These are phyloP conservation scores for Sphaerulina vaccinii DNA, from an alignment of 2,329 filamentous ascomycete species.

Conservation along the genomic window DNA sequence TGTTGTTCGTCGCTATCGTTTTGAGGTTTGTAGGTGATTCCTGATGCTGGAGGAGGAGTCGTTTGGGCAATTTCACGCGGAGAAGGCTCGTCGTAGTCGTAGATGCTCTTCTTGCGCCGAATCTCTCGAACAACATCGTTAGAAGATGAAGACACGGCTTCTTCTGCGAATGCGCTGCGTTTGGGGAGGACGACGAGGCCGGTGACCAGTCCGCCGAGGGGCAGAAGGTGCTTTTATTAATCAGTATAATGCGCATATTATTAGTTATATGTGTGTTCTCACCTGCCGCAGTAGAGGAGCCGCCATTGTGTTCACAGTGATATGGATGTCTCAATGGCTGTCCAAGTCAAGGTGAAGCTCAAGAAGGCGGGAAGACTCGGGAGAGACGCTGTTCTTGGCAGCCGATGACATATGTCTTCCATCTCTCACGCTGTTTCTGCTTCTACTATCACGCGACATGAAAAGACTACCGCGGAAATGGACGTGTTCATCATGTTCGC, in stretches of 20 bases:
- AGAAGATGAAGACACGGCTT: no score
- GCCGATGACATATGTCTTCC: no score
- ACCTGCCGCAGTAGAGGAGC: constrained; percentile 55
- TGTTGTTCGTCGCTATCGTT: constrained; percentile 21
- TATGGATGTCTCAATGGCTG: constrained; percentile 20
- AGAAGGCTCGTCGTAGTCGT: constrained; percentile 57
- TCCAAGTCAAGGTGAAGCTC: no score
- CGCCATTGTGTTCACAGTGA: constrained; percentile 46
- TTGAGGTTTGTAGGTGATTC: constrained; percentile 36
- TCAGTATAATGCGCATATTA: no score
- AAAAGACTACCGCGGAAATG: constrained; percentile 49
- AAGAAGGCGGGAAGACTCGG: background rate
- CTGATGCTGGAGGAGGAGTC: constrained; percentile 39
- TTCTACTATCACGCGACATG: constrained; percentile 23
- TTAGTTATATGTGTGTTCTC: constrained; percentile 22
- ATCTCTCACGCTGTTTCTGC: background rate
- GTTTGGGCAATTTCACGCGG: constrained; percentile 41
- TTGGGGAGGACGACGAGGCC: constrained; percentile 50
- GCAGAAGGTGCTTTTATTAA: constrained; percentile 49
- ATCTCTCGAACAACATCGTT: constrained; percentile 33
- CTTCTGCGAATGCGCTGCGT: constrained; percentile 51
- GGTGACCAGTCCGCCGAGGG: constrained; percentile 47
- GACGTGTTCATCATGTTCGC: constrained; percentile 61
- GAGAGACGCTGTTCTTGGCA: background rate
- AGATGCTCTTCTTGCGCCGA: constrained; percentile 64